Percentiles rank a stretch among this genome's conserved stretches.
Evolutionary conservation across 768 basidiomycete genomes (phyloP).

Genomic region (Tricholoma saponaceum): DNA sequence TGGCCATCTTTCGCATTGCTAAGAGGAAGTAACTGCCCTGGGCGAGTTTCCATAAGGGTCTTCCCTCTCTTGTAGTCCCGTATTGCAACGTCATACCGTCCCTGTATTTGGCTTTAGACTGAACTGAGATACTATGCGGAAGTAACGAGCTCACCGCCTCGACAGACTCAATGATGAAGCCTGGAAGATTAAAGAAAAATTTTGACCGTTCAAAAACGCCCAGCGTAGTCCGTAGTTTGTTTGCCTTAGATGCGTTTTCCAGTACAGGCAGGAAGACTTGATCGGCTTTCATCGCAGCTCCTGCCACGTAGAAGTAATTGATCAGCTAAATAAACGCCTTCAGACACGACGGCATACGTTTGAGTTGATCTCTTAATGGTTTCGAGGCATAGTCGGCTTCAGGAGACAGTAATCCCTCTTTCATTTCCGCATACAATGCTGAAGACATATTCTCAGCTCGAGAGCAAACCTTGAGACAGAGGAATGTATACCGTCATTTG

Average conservation of each 20-base stretch:
- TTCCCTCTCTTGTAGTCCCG: slow-evolving; percentile 98
- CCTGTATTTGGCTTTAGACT: slow-evolving; percentile 40
- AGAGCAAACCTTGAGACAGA: slow-evolving; percentile 10
- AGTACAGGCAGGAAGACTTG: slow-evolving; percentile 95
- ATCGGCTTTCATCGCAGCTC: slow-evolving; percentile 88
- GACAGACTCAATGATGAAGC: slow-evolving; percentile 82
- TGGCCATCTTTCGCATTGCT: slow-evolving; percentile 58
- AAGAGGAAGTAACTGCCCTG: slow-evolving; percentile 76
- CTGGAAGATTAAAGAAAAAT: slow-evolving; percentile 98
- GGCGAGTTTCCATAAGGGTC: slow-evolving; percentile 83
- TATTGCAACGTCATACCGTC: slow-evolving; percentile 89
- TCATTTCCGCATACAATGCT: slow-evolving; percentile 94
- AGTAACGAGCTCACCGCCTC: slow-evolving; percentile 61
- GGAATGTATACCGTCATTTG: slow-evolving; percentile 77
- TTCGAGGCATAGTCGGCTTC: slow-evolving; percentile 79
- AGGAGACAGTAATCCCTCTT: slow-evolving; percentile 75
- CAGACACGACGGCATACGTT: slow-evolving; percentile 48
- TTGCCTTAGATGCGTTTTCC: slow-evolving; percentile 92
- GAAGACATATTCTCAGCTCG: slow-evolving; percentile 7
- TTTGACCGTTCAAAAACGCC: slow-evolving; percentile 95
- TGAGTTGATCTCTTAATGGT: slow-evolving; percentile 79
- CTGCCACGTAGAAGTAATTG: slow-evolving; percentile 34
- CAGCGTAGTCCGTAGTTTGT: slow-evolving; percentile 87
- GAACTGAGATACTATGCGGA: background rate
- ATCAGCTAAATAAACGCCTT: background rate